Percentiles rank a stretch among this genome's conserved stretches.
phyloP scores from a whole-genome alignment of 192 early-diverging fungal species.

The Coemansia sp. region DNA sequence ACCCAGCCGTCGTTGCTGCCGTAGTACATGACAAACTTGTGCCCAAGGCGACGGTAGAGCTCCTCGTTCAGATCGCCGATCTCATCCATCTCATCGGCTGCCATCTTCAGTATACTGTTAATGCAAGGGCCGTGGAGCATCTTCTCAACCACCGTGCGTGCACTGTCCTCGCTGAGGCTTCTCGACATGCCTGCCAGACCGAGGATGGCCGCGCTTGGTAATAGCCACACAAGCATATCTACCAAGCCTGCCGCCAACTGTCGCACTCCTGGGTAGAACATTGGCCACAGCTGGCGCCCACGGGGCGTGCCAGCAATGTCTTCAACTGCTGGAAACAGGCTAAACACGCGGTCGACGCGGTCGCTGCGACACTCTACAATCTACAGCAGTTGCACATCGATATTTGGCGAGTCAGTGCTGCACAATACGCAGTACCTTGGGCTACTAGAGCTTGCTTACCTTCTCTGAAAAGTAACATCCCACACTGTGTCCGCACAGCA shows the following conservation, averaged over 20 bases:
- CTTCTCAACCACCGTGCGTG: slow-evolving; percentile 66
- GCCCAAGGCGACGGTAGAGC: slow-evolving; percentile 60
- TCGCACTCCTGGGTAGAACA: slow-evolving; percentile 41
- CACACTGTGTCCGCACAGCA: slow-evolving; percentile 38
- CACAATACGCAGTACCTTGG: not conserved
- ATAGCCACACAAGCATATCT: slow-evolving; percentile 41
- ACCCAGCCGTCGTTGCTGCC: slow-evolving; percentile 78
- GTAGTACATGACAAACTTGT: slow-evolving; percentile 82
- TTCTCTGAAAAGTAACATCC: slow-evolving; percentile 48
- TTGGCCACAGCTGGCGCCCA: slow-evolving; percentile 61
- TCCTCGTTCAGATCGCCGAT: slow-evolving; percentile 71
- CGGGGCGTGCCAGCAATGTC: slow-evolving; percentile 78
- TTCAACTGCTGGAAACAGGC: slow-evolving; percentile 82
- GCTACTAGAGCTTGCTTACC: not conserved
- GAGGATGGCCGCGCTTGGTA: slow-evolving; percentile 33
- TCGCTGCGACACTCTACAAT: slow-evolving; percentile 67
- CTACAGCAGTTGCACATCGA: not conserved
- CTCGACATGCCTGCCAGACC: slow-evolving; percentile 19
- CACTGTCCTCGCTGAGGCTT: slow-evolving; percentile 45
- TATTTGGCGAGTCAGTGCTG: slow-evolving; percentile 21
- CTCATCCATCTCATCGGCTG: slow-evolving; percentile 72
- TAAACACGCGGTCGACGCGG: slow-evolving; percentile 66
- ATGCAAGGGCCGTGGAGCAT: slow-evolving; percentile 68
- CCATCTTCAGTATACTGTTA: slow-evolving; percentile 72
- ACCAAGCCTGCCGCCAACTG: slow-evolving; percentile 33